Percentiles rank a stretch among this genome's conserved stretches.
Conservation (phyloP, 352 stramenopile genomes). For the Globisporangium nodosum region DNA sequence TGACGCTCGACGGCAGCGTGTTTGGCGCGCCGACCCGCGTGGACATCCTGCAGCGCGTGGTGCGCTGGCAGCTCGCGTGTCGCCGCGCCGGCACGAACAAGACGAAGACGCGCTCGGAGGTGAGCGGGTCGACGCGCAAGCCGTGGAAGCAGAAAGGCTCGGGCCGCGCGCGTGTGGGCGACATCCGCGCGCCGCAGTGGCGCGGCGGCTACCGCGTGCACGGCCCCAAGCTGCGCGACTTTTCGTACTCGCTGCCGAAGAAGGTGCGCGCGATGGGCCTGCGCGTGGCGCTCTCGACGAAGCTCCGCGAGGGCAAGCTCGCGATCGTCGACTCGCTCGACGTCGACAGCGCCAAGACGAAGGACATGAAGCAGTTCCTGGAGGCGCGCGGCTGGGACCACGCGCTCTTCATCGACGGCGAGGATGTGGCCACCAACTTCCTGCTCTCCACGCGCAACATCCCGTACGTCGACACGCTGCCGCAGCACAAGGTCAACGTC, state of each 20-base stretch:
- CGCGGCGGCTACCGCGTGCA: constrained; percentile 82
- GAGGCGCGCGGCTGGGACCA: constrained; percentile 78
- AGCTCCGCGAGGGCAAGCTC: constrained; percentile 84
- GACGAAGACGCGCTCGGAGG: constrained; percentile 85
- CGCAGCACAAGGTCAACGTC: constrained; percentile 87
- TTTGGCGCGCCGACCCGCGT: constrained; percentile 75
- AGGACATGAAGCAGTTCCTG: constrained; percentile 83
- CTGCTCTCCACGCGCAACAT: constrained; percentile 82
- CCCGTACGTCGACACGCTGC: constrained; percentile 74
- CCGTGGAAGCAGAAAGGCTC: constrained; percentile 87
- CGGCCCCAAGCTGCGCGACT: constrained; percentile 78
- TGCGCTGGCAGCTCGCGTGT: constrained; percentile 84
- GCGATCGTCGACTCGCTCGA: constrained; percentile 75
- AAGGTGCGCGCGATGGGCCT: constrained; percentile 86
- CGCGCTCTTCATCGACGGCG: constrained; percentile 77
- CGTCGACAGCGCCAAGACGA: constrained; percentile 78
- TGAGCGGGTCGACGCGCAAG: constrained; percentile 84
- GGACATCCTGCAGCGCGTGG: constrained; percentile 85
- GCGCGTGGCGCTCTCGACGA: constrained; percentile 80
- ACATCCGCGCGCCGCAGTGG: constrained; percentile 83
- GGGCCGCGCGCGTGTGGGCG: constrained; percentile 79
- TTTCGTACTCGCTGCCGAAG: constrained; percentile 85
- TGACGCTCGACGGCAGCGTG: constrained; percentile 66
- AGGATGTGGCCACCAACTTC: constrained; percentile 73
- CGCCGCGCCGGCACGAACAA: constrained; percentile 84